Evolutionary conservation across 345 rosid species (phyloP), one percentile per base, ranked within the genome.

Genomic region (Viola odorata): DNA sequence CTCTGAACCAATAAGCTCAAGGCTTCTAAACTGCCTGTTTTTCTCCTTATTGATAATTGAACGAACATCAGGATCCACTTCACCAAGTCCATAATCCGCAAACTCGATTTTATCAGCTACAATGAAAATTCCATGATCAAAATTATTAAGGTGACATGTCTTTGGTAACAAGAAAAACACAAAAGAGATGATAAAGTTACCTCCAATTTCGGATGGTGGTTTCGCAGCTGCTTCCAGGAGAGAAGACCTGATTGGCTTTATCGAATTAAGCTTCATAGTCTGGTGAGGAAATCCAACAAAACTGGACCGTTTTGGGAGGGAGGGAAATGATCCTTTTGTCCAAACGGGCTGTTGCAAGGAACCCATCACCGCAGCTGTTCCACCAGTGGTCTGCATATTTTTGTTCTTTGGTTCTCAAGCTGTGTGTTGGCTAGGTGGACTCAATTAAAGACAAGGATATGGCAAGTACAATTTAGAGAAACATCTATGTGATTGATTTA

Each of bases 1-100:
- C 81, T 87, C 98, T 0, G 98, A 92, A 5, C 96, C 96, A 69
- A 87, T 89, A 62, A 92, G 94, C 80, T 87, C 96, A 63, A 92
- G 94, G 71, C 94, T 92, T 75, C 75, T 87, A 57, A 87, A 92
- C 44, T 92, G 96, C 76, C 98, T 82, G 60, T 80, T 76, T 75
- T 89, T 89, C 70, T 92, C 98, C 78, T 80, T 89, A 9, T 52
- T 61, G 65, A 89, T 79, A 58, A 92, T 84, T 1, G 67, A 73
- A 58, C 56, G 41, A 66, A 92, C 96, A 73, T 87, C 89, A 7
- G 94, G 91, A 78, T 89, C 98, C 37, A 78, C 88, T 73, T 81
- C 85, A 56, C 77, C 60, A 45, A 89, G 82, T 52, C 75, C 78
- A 74, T 77, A 66, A 67, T 89, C 94, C 48, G 63, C 63, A 66